Conservation (phyloP, 2,329 filamentous ascomycete genomes). For the Pseudogymnoascus sp. region DNA sequence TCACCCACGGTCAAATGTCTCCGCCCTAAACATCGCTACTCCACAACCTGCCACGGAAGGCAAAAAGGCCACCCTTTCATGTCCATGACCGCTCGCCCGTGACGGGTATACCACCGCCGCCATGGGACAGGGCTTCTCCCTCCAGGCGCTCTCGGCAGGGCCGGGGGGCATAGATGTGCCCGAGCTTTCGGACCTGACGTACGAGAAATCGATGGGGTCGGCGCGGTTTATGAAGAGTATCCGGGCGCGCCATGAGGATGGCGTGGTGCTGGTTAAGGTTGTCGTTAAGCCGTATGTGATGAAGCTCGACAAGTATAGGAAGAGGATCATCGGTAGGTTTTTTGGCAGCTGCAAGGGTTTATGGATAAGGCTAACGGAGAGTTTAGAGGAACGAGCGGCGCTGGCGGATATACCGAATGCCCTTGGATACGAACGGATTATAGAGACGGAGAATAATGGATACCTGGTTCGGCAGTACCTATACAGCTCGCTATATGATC, state of each 20-base stretch:
- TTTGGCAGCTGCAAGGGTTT: neutral
- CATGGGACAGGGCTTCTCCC: constrained; percentile 97
- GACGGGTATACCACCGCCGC: constrained; percentile 16
- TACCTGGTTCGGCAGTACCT: constrained; percentile 92
- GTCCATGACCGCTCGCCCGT: constrained; percentile 23
- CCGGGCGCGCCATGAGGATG: constrained; percentile 80
- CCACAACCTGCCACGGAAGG: neutral
- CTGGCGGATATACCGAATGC: constrained; percentile 84
- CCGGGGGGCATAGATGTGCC: constrained; percentile 89
- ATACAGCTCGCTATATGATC: constrained; percentile 94
- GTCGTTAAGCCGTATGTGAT: constrained; percentile 88
- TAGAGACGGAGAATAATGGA: constrained; percentile 86
- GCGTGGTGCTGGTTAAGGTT: constrained; percentile 87
- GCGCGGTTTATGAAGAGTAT: constrained; percentile 97
- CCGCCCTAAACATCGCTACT: neutral
- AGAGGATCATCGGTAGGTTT: constrained; percentile 62
- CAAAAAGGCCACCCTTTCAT: neutral
- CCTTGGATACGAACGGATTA: constrained; percentile 77
- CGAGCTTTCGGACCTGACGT: constrained; percentile 81
- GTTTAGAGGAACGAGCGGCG: constrained; percentile 65
- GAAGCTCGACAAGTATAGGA: constrained; percentile 70
- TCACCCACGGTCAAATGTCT: neutral
- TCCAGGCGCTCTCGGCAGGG: constrained; percentile 83
- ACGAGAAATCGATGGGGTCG: constrained; percentile 86
- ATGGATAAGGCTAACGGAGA: constrained; percentile 12